Conservation (phyloP, 2,329 filamentous ascomycete species). For the Apiospora sp. region DNA sequence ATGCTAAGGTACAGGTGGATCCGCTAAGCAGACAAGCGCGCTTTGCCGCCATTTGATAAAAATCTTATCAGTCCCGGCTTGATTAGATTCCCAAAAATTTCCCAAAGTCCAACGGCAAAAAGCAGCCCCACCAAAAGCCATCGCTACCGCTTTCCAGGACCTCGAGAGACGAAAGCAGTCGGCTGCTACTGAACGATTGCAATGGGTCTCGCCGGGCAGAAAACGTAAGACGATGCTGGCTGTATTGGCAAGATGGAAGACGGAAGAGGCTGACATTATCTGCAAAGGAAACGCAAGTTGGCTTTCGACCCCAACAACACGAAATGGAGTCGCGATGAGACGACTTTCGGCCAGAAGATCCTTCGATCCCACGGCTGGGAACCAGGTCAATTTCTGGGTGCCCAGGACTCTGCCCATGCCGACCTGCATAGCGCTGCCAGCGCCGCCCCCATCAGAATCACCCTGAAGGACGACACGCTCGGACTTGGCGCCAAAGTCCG, state of each 20-base stretch:
- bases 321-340: constrained; percentile 84
- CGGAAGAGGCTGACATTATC: background rate
- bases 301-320: constrained; percentile 95
- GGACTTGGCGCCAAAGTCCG: constrained; percentile 79
- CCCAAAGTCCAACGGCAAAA: constrained; percentile 1
- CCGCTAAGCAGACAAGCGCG: constrained; percentile 11
- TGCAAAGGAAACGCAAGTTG: constrained; percentile 68
- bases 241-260: background rate
- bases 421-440: constrained; percentile 81
- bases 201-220: constrained; percentile 75
- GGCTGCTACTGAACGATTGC: constrained; percentile 25
- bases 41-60: background rate
- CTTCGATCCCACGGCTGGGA: constrained; percentile 90
- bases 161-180: constrained; percentile 3
- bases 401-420: constrained; percentile 76
- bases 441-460: constrained; percentile 83
- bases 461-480: constrained; percentile 88
- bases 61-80: background rate
- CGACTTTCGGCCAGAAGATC: constrained; percentile 88
- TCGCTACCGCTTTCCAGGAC: background rate
- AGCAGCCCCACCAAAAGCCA: constrained; percentile 18
- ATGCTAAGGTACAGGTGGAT: background rate
- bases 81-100: constrained; percentile 23
- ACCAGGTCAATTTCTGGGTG: constrained; percentile 83
- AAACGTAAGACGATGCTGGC: constrained; percentile 59